Conservation (phyloP, 208 protist species). For the Histomonas meleagridis region DNA sequence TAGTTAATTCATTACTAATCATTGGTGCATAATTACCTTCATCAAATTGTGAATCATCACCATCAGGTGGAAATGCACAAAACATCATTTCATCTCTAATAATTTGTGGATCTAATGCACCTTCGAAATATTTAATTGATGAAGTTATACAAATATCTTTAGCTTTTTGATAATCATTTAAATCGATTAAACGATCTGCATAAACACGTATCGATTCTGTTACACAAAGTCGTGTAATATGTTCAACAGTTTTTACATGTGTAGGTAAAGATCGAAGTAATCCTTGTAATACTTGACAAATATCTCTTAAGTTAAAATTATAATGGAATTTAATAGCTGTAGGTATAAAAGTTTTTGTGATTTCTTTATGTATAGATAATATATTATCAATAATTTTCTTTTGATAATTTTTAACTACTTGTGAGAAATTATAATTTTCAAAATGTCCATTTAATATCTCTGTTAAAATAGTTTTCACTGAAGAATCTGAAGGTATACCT, state of each 20-base stretch:
- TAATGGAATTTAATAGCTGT: conserved; percentile 96
- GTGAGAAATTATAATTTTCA: conserved; percentile 44
- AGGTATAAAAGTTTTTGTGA: conserved; percentile 76
- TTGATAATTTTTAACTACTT: conserved; percentile 37
- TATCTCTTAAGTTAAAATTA: conserved; percentile 91
- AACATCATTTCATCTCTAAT: neutral
- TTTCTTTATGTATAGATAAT: conserved; percentile 57
- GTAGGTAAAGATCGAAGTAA: conserved; percentile 44
- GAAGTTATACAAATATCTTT: neutral
- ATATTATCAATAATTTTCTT: conserved; percentile 52
- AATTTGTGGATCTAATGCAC: neutral
- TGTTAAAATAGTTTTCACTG: conserved; percentile 76
- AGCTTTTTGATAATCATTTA: conserved; percentile 48
- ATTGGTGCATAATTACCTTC: conserved; percentile 17
- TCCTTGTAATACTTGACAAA: conserved; percentile 83
- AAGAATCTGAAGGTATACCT: conserved; percentile 71
- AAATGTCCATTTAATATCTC: conserved; percentile 79
- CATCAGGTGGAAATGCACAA: neutral
- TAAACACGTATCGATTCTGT: conserved; percentile 89
- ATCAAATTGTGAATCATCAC: neutral
- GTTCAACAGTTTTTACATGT: conserved; percentile 62
- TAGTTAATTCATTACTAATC: conserved; percentile 47
- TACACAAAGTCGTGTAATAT: conserved; percentile 74
- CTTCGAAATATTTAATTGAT: neutral
- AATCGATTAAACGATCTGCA: conserved; percentile 65